Evolutionary conservation across 1,139 yeast species (phyloP).

Genomic region (Kazachstania sp.): DNA sequence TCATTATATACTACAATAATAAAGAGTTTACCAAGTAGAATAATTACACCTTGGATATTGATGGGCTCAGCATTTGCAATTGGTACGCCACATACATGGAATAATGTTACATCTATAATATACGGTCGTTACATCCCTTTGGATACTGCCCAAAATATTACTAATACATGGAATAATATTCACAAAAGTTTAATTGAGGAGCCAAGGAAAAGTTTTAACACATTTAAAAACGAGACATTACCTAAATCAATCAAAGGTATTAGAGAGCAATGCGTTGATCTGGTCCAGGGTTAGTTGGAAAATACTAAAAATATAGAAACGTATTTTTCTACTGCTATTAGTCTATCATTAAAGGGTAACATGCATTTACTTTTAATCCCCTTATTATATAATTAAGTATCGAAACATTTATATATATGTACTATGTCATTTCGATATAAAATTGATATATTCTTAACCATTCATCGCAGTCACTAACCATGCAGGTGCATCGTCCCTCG

Average conservation of each 20-base stretch:
- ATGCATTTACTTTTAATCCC: neutral
- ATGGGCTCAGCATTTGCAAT: conserved; percentile 16
- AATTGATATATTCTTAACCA: neutral
- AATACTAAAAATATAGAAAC: too few species aligned
- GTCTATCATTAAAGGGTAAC: neutral
- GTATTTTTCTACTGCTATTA: too few species aligned
- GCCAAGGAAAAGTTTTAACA: neutral
- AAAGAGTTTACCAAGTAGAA: conserved; percentile 22
- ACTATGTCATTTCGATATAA: neutral
- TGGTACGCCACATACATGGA: conserved; percentile 20
- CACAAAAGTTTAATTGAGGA: neutral
- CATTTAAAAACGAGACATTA: neutral
- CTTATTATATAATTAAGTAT: neutral
- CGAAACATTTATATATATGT: neutral
- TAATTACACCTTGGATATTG: conserved; percentile 20
- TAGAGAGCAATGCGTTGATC: neutral
- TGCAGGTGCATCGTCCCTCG: conserved; percentile 25
- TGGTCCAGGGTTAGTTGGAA: neutral
- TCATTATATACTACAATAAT: conserved; percentile 11
- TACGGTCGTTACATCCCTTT: neutral
- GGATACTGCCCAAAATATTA: neutral
- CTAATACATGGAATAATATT: neutral
- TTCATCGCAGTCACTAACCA: conserved; percentile 27
- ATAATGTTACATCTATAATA: conserved; percentile 8
- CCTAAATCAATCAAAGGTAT: neutral